These are phyloP conservation scores for Chlamydomonas sp. DNA, from an alignment of 139 green algal species.

Conservation along the genomic window DNA sequence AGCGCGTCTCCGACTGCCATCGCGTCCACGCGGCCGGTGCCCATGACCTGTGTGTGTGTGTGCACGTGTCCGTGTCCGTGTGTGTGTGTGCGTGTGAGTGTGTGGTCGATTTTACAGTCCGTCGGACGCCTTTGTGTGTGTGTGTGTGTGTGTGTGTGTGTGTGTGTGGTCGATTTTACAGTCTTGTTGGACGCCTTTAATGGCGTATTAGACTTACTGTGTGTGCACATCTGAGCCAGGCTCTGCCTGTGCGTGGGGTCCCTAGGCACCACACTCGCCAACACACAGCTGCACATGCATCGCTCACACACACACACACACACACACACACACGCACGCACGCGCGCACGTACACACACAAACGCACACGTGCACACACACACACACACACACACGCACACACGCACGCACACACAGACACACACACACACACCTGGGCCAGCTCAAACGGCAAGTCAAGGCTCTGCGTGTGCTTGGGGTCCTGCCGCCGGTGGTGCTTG, in stretches of 20 bases:
- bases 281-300: background rate
- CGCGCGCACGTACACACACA: background rate
- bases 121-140: no score
- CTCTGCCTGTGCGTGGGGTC: background rate
- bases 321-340: background rate
- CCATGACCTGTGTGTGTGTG: background rate
- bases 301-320: background rate
- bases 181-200: no score
- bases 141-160: no score
- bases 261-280: background rate
- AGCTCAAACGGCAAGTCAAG: background rate
- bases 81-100: no score
- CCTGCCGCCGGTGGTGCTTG: background rate
- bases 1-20: background rate
- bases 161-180: no score
- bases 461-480: background rate
- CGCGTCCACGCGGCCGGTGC: background rate
- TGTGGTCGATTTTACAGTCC: no score
- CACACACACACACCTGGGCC: no score
- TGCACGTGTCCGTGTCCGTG: no score
- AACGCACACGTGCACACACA: background rate
- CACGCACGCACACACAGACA: background rate
- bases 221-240: no score
- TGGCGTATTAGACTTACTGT: no score
- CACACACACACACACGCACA: background rate